These are phyloP conservation scores for Patellifolia procumbens DNA, from an alignment of 179 eudicot species.

Conservation along the genomic window DNA sequence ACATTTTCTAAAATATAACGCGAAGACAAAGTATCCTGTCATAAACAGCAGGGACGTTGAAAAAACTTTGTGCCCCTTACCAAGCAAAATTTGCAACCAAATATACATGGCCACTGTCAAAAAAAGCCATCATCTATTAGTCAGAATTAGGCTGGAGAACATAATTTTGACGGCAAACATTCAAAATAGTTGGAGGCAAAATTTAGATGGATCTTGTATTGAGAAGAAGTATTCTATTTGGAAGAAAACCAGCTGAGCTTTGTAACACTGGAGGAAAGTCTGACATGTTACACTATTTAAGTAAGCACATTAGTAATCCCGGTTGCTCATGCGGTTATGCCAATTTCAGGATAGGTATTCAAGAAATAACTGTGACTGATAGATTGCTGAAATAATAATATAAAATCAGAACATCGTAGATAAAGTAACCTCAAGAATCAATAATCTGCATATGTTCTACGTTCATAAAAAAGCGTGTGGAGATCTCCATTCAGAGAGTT, in stretches of 20 bases:
- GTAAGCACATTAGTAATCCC: background rate
- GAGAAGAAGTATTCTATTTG: background rate
- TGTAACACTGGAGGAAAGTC: background rate
- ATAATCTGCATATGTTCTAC: background rate
- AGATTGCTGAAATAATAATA: background rate
- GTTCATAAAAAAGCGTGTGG: background rate
- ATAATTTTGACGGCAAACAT: background rate
- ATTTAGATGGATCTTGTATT: background rate
- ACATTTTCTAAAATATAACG: background rate
- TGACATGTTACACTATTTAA: background rate
- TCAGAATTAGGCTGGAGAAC: background rate
- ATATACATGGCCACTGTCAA: background rate
- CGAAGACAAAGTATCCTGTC: background rate
- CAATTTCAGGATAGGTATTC: background rate
- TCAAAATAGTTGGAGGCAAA: background rate
- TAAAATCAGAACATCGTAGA: background rate
- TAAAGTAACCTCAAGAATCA: background rate
- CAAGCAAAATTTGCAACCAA: conserved; percentile 1
- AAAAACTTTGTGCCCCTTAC: background rate
- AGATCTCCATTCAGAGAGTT: background rate
- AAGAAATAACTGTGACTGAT: background rate
- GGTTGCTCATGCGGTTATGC: background rate
- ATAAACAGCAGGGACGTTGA: background rate
- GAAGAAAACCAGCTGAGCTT: background rate
- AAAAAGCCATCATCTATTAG: background rate